Base-by-base conservation (phyloP, 257 asterid species). In the Striga asiatica region DNA sequence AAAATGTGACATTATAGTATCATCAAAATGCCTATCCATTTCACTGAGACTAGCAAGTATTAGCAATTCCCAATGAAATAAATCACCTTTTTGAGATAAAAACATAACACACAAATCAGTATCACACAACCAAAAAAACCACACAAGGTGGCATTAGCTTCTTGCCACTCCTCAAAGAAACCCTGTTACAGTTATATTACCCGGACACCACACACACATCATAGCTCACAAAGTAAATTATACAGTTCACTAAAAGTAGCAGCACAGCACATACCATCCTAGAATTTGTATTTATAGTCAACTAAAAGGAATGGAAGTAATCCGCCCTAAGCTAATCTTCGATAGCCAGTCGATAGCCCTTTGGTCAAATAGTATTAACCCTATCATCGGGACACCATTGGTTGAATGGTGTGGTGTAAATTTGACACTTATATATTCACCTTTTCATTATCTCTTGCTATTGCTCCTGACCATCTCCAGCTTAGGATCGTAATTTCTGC, bases 261-360 rank as follows among this genome's bases (percentile, higher is more conserved):
- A 59, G 66, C 28, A 65, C 78, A 81, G 66, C 37, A 66, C 78
- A 81, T 73, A 65, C 76, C 67, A 69, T 65, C 54, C 58, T 61
- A 60, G 71, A 71, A n/a, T 72, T 7, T 38, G 76, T 70, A 79
- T 85, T 71, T 72, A 85, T 84, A 82, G 74, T 74, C 71, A 66
- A 67, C 79, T 64, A 68, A 70, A 54, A n/a, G n/a, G n/a, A n/a
- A n/a, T n/a, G 64, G 60, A 73, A 74, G 75, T 65, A 60, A 49
- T 59, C 76, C 66, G 17, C 29, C n/a, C 52, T 12, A 49, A 74
- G 71, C 68, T 62, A 61, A n/a, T 62, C n/a, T 71, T 56, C 58
- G 72, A 71, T 68, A 46, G 66, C 82, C 76, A 68, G 71, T 49
- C 71, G 63, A 75, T n/a, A n/a, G n/a, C n/a, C n/a, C n/a, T n/a